Percentiles rank a stretch among this genome's conserved stretches.
These are phyloP conservation scores for Podospora didyma DNA, from an alignment of 495 filamentous ascomycete species.

Conservation along the genomic window DNA sequence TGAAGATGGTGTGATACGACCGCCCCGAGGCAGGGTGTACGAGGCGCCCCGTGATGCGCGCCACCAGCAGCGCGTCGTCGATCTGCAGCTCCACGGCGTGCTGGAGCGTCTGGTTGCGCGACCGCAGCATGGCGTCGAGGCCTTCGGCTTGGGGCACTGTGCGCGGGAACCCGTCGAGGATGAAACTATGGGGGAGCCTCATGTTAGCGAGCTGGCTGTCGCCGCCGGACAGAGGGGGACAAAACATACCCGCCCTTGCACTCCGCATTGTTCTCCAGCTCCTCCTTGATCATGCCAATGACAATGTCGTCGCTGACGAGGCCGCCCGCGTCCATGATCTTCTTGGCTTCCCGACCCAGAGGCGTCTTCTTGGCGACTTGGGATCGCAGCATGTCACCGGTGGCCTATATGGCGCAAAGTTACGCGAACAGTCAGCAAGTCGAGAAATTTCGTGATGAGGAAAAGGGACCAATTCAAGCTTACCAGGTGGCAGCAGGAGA, in stretches of 20 bases:
- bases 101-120: constrained; percentile 72
- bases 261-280: constrained; percentile 88
- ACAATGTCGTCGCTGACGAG: constrained; percentile 99
- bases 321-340: constrained; percentile 99
- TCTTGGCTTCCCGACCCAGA: constrained; percentile 95
- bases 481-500: constrained; percentile 94
- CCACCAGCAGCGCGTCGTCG: constrained; percentile 86
- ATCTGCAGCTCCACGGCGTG: constrained; percentile 97
- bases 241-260: constrained; percentile 87
- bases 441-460: neutral
- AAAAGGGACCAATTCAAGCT: constrained; percentile 29
- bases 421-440: neutral
- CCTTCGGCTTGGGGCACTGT: constrained; percentile 93
- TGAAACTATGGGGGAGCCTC: constrained; percentile 63
- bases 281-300: constrained; percentile 97
- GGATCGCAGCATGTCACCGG: constrained; percentile 97
- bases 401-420: constrained; percentile 59
- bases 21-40: constrained; percentile 94
- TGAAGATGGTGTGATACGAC: constrained; percentile 97
- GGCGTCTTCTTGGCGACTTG: constrained; percentile 98
- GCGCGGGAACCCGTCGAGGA: constrained; percentile 96
- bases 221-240: constrained; percentile 5
- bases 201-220: neutral
- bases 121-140: constrained; percentile 83
- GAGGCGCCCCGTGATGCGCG: constrained; percentile 93